Percentiles rank a stretch among this genome's conserved stretches.
Evolutionary conservation across 1,139 yeast species (phyloP).

Genomic region (Yamadazyma spencermartinsiae): DNA sequence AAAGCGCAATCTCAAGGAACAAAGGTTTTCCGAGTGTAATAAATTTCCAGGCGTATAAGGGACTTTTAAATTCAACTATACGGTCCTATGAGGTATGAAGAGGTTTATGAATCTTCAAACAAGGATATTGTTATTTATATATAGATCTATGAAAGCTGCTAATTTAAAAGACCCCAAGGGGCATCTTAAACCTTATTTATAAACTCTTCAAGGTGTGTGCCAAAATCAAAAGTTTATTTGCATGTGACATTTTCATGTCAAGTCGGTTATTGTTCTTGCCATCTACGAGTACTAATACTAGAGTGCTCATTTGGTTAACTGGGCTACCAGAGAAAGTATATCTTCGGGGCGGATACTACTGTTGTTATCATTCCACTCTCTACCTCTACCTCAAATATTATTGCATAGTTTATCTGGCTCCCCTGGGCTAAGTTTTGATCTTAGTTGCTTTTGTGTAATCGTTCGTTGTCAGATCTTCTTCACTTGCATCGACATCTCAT

Average conservation of each 20-base stretch:
- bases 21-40: not conserved
- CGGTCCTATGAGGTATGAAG: no score
- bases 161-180: not conserved
- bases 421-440: not conserved
- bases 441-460: not conserved
- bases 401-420: no score
- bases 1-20: not conserved
- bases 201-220: not conserved
- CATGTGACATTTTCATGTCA: not conserved
- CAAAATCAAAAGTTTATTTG: not conserved
- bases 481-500: conserved; percentile 1
- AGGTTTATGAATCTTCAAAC: no score
- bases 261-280: no score
- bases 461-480: not conserved
- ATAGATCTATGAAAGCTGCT: not conserved
- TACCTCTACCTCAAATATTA: no score
- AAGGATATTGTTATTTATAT: not conserved
- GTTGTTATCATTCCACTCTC: no score
- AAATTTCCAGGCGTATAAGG: not conserved
- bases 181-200: not conserved
- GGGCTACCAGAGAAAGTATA: no score
- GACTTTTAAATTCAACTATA: not conserved
- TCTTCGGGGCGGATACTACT: no score
- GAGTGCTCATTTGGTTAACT: no score
- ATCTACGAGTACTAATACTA: no score